A percentile compares a stretch with the other conserved stretches of the same genome.
Conservation (phyloP, 73 alveolate genomes). For the Paramecium sonneborni region DNA sequence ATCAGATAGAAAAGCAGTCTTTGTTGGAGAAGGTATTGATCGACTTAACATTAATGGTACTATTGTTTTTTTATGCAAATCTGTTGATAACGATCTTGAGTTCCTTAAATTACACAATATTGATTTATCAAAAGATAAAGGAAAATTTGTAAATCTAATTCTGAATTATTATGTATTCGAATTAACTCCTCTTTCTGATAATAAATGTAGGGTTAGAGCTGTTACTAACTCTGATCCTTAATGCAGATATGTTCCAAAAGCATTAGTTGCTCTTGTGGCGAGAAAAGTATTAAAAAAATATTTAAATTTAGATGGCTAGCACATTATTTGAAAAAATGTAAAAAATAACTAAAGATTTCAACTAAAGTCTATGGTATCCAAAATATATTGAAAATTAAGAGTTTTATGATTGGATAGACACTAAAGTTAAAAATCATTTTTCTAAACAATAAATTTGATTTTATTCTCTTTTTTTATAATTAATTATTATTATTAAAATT, state of each 20-base stretch:
- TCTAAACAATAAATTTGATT: not conserved
- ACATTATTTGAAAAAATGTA: slow-evolving; percentile 35
- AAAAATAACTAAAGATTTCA: not conserved
- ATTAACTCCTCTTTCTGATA: slow-evolving; percentile 20
- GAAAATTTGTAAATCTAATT: not conserved
- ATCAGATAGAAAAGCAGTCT: slow-evolving; percentile 12
- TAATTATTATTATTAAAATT: not conserved
- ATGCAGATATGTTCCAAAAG: not conserved
- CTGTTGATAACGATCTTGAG: slow-evolving; percentile 45
- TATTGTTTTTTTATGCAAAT: slow-evolving; percentile 39
- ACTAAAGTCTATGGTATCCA: not conserved
- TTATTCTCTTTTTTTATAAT: not conserved
- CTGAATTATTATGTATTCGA: slow-evolving; percentile 33
- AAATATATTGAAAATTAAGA: not conserved
- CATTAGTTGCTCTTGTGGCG: slow-evolving; percentile 27
- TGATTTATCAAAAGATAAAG: slow-evolving; percentile 2
- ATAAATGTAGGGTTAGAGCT: slow-evolving; percentile 35
- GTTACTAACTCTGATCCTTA: slow-evolving; percentile 44
- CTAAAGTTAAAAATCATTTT: not conserved
- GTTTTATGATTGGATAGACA: slow-evolving; percentile 20
- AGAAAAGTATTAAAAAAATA: not conserved
- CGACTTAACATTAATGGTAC: slow-evolving; percentile 43
- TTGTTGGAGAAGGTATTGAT: slow-evolving; percentile 51
- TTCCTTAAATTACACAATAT: not conserved
- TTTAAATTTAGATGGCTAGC: slow-evolving; percentile 2